A percentile compares a stretch with the other conserved stretches of the same genome.
phyloP scores from a whole-genome alignment of 192 early-diverging fungal genomes.

The Paraglomus occultum region DNA sequence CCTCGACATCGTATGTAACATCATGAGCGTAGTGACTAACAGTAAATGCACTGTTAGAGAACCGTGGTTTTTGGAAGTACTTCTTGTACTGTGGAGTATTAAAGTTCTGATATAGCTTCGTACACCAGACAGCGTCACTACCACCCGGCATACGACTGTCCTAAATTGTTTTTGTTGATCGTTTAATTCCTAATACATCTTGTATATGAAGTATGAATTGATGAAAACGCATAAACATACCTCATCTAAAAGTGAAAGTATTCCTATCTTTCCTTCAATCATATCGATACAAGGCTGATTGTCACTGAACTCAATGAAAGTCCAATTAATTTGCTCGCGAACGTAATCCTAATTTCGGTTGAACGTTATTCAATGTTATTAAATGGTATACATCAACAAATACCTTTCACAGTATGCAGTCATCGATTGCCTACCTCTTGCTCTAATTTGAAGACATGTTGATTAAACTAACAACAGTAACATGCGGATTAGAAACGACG shows the following conservation, averaged over 20 bases:
- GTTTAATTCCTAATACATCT: background rate
- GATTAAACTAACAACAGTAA: constrained; percentile 72
- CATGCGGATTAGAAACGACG: no score
- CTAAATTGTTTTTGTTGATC: constrained; percentile 23
- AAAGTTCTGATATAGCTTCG: constrained; percentile 89
- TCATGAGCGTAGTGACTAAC: constrained; percentile 95
- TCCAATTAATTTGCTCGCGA: constrained; percentile 96
- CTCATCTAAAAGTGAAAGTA: constrained; percentile 95
- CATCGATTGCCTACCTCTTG: constrained; percentile 60
- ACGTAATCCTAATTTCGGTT: constrained; percentile 68
- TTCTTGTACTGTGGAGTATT: constrained; percentile 58
- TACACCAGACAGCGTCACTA: constrained; percentile 78
- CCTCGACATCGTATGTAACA: constrained; percentile 91
- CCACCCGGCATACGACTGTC: constrained; percentile 80
- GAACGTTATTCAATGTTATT: background rate
- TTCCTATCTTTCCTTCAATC: constrained; percentile 94
- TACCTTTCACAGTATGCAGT: background rate
- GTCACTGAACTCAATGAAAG: constrained; percentile 98
- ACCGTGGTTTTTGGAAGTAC: constrained; percentile 91
- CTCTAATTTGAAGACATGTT: constrained; percentile 97
- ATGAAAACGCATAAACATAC: constrained; percentile 53
- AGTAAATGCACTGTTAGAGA: constrained; percentile 84
- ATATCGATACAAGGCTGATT: constrained; percentile 98
- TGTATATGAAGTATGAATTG: background rate
- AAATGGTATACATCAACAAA: background rate